Conservation (phyloP, 2,329 filamentous ascomycete species). For the Pestalotiopsis sp. region DNA sequence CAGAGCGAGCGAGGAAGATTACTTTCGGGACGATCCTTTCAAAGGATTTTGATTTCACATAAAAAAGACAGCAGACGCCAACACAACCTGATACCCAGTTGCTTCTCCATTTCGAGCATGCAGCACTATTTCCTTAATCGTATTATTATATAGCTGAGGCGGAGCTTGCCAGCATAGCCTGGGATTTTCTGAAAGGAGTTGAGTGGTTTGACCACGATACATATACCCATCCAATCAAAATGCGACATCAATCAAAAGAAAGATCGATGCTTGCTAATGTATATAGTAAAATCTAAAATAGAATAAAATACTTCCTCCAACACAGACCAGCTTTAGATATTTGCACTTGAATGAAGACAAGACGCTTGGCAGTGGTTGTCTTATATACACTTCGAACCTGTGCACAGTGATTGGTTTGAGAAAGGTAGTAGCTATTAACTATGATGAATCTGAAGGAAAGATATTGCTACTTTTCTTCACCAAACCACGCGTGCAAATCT, state of each 20-base stretch:
- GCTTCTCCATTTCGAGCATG: background rate
- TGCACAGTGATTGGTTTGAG: too few relatives aligned
- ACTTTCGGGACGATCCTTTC: slow-evolving; percentile 63
- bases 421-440: too few relatives aligned
- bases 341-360: background rate
- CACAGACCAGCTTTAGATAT: background rate
- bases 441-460: too few relatives aligned
- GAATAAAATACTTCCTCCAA: background rate
- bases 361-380: too few relatives aligned
- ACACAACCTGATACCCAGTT: slow-evolving; percentile 6
- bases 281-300: background rate
- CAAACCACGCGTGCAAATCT: too few relatives aligned
- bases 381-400: too few relatives aligned
- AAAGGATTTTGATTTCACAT: slow-evolving; percentile 52
- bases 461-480: too few relatives aligned
- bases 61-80: background rate
- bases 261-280: background rate
- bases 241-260: background rate
- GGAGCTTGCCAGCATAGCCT: background rate
- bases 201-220: background rate
- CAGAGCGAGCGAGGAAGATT: slow-evolving; percentile 57
- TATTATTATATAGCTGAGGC: background rate
- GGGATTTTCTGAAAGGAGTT: background rate
- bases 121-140: background rate
- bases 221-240: background rate